These are phyloP conservation scores for Trichoderma cornu-damae DNA, from an alignment of 2,329 filamentous ascomycete genomes.

Conservation along the genomic window DNA sequence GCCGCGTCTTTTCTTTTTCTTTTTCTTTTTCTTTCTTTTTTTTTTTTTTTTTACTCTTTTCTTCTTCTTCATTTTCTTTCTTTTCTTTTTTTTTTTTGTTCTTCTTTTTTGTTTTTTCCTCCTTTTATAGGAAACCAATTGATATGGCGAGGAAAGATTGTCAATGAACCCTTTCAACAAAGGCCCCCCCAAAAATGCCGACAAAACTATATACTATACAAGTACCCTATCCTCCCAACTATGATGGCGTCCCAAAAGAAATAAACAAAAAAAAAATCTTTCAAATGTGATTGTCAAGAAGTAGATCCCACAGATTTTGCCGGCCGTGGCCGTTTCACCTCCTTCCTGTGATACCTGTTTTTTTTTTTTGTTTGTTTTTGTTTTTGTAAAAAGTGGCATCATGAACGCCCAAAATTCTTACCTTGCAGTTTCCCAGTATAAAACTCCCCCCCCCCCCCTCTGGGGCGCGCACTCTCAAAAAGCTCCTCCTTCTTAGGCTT, in stretches of 20 bases:
- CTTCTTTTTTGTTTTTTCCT: background rate
- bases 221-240: too few species aligned
- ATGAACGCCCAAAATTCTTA: background rate
- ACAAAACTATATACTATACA: too few species aligned
- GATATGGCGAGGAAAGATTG: too few species aligned
- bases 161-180: too few species aligned
- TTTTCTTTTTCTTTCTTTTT: background rate
- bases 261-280: background rate
- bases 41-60: background rate
- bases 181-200: too few species aligned
- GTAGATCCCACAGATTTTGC: background rate
- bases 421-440: background rate
- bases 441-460: too few species aligned
- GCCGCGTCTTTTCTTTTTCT: conserved; percentile 1
- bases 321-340: background rate
- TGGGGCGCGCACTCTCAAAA: too few species aligned
- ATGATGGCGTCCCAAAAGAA: too few species aligned
- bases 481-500: background rate
- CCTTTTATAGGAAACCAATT: background rate
- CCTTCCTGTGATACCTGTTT: background rate
- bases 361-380: too few species aligned
- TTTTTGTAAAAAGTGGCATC: background rate
- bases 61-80: background rate
- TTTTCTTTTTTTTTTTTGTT: background rate
- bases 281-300: background rate